Base-by-base conservation (phyloP, 2,329 filamentous ascomycete genomes). In the Gnomoniopsis sp. region DNA sequence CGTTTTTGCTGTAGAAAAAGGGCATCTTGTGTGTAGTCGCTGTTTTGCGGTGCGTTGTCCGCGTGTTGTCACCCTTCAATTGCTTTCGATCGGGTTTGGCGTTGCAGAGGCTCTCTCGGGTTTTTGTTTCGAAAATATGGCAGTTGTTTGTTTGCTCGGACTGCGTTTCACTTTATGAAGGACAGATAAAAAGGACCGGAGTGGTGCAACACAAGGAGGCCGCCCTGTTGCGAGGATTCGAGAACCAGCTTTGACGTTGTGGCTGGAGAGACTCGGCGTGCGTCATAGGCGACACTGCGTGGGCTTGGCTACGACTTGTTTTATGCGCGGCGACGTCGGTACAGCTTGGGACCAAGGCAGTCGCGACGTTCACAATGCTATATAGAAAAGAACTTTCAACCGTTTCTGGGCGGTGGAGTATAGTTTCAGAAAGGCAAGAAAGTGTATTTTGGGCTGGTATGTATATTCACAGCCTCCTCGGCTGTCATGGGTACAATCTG, bases 1-100 rank as follows among this genome's bases (percentile, higher is more conserved):
- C 55, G 52, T 69, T 68, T 64, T 78, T 81, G 55, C 70, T 70
- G 66, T 76, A 81, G 68, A 77, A 78, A 58, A 82, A 69, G 58
- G 74, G 77, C 78, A 81, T 82, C 44, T 30, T 47, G 34, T 46
- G n/a, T 44, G 19, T 17, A 6, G 19, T 21, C 19, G 38, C 14
- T n/a, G 12, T 15, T 15, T 3, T 15, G 14, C 14, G 12, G n/a
- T 15, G 38, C 6, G 38, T 15, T 41, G 38, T 41, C 6, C 6
- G 3, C 14, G 6, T 41, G 4, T 41, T 15, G 38, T 15, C 3
- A 6, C 3, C 14, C n/a, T 6, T 15, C 14, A 41, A n/a, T 15
- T 8, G 8, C n/a, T 6, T 41, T 41, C 38, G 38, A 15, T 15
- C 14, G 38, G 38, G n/a, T 4, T 3, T 41, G 38, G 38, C 8